Conservation (phyloP, 75 land plant genomes). For the Pinus tabuliformis region DNA sequence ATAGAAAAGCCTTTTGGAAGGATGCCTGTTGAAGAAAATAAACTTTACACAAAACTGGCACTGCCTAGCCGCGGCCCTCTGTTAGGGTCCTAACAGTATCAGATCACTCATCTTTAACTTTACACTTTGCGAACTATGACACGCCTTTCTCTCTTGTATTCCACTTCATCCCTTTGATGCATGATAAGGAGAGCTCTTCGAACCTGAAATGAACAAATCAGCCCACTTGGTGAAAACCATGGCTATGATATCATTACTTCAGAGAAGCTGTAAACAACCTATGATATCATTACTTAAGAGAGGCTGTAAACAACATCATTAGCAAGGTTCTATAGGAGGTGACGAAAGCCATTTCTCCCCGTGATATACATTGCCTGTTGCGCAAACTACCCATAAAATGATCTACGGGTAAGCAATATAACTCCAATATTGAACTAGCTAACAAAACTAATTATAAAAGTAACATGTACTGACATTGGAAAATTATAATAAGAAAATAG, state of each 20-base stretch:
- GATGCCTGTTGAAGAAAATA: too few species aligned
- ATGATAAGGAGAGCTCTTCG: conserved; percentile 89
- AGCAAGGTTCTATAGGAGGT: background rate
- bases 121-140: conserved; percentile 63
- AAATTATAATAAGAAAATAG: background rate
- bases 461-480: background rate
- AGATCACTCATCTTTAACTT: too few species aligned
- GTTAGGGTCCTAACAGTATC: too few species aligned
- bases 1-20: too few species aligned
- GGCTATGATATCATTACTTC: background rate
- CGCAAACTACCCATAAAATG: background rate
- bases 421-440: background rate
- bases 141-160: conserved; percentile 83
- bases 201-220: conserved; percentile 42
- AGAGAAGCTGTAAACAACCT: background rate
- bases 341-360: too few species aligned
- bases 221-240: background rate
- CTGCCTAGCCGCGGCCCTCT: too few species aligned
- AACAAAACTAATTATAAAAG: too few species aligned
- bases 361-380: too few species aligned
- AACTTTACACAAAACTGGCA: too few species aligned
- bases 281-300: background rate
- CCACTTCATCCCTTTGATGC: conserved; percentile 93
- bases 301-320: background rate
- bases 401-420: background rate